Evolutionary conservation across 257 asterid genomes (phyloP), one percentile per base, ranked within the genome.

Genomic region (Lycium barbarum): DNA sequence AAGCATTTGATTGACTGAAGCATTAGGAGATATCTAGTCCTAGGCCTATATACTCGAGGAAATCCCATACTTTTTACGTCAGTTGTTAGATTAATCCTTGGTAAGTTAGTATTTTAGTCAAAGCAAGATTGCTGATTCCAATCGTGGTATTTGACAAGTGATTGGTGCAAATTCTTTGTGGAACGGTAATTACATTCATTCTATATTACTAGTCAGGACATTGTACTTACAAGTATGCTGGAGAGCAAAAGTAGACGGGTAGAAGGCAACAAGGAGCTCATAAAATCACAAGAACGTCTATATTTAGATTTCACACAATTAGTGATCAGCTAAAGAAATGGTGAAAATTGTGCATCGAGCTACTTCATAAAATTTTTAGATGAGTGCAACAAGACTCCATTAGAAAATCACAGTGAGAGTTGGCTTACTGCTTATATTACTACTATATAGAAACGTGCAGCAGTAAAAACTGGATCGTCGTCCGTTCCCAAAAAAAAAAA

Each of bases 91-190:
- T 74, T 47, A 11, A 74, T 49, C 62, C 1, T 22, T 22, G 20
- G 10, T 49, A 74, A 49, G 58, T 20, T 74, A 55, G 6, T 18
- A 55, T 55, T 55, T 49, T 49, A 74, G 81, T 49, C 43, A 49
- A 74, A 74, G 57, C 57, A 47, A 74, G 81, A 49, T 47, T 49
- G 61, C 43, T 6, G 40, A 73, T 40, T 81, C 11, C 57, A 9
- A 40, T 40, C 26, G 61, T 81, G 55, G 71, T 38, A 58, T 40
- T 59, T 80, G 40, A n/a, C 68, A 80, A 38, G 71, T 49, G 61
- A 74, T 74, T 49, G 40, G 61, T 74, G 62, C 81, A 74, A 47
- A 20, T 74, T 74, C 43, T 74, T 1, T 49, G 61, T 22, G 13
- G 81, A 40, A 12, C 1, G 6, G 81, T 22, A 49, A 14, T 12